Evolutionary conservation across 768 basidiomycete species (phyloP).

Genomic region (Pisolithus microcarpus): DNA sequence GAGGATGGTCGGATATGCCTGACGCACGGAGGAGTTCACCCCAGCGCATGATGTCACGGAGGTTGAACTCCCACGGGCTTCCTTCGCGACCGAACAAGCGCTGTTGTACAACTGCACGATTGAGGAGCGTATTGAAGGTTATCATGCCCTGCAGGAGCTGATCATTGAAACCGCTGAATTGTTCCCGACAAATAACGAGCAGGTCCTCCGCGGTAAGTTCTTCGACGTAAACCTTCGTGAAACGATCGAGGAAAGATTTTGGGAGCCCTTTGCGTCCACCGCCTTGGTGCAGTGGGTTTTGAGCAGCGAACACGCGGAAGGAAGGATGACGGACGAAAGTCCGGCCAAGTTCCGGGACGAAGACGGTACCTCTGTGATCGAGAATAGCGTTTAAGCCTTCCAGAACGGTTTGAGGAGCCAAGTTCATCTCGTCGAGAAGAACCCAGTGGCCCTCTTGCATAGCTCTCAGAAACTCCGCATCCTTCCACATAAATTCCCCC

Average conservation of each 20-base stretch:
- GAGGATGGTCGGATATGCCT: constrained; percentile 38
- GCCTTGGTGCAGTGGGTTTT: constrained; percentile 93
- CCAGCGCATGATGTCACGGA: constrained; percentile 93
- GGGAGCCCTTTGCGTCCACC: constrained; percentile 96
- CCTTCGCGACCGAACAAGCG: constrained; percentile 72
- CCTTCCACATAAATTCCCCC: constrained; percentile 95
- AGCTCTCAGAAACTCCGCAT: constrained; percentile 91
- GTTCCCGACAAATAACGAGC: constrained; percentile 63
- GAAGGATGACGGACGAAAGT: constrained; percentile 82
- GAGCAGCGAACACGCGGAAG: constrained; percentile 97
- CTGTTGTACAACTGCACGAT: constrained; percentile 55
- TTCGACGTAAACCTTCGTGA: constrained; percentile 94
- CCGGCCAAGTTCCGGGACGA: constrained; percentile 88
- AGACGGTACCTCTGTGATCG: constrained; percentile 93
- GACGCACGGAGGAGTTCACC: constrained; percentile 44
- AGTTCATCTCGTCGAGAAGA: constrained; percentile 97
- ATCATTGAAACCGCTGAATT: constrained; percentile 57
- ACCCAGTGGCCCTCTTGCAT: constrained; percentile 98
- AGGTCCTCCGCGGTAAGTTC: constrained; percentile 77
- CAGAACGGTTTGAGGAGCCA: constrained; percentile 92
- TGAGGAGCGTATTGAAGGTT: constrained; percentile 65
- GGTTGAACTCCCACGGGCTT: constrained; percentile 96
- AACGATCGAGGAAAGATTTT: constrained; percentile 94
- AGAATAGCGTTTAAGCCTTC: constrained; percentile 95
- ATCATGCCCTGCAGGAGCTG: constrained; percentile 69